phyloP scores from a whole-genome alignment of 768 basidiomycete genomes.

The Tricholoma saponaceum region DNA sequence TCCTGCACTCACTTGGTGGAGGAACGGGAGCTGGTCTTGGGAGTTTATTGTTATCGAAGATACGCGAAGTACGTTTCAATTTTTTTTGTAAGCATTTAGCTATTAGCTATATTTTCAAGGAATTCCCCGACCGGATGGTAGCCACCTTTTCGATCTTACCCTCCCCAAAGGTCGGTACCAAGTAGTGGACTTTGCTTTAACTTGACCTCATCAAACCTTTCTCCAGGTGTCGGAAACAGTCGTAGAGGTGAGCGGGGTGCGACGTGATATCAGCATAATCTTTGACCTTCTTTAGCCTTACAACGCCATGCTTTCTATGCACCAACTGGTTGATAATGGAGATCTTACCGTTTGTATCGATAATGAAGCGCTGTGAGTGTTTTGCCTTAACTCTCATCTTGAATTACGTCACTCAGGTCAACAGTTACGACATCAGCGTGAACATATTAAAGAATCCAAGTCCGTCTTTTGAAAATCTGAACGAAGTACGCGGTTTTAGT shows the following conservation, averaged over 20 bases:
- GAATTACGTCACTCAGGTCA: not conserved
- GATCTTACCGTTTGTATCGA: conserved; percentile 84
- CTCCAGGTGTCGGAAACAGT: conserved; percentile 49
- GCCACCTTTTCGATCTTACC: conserved; percentile 52
- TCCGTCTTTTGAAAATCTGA: conserved; percentile 66
- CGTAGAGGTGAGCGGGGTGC: conserved; percentile 57
- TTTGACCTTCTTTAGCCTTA: conserved; percentile 73
- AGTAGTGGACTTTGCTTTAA: not conserved
- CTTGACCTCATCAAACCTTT: not conserved
- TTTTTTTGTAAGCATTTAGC: conserved; percentile 6
- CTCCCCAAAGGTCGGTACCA: conserved; percentile 39
- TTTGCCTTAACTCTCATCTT: not conserved
- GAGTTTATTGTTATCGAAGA: conserved; percentile 72
- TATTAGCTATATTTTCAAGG: conserved; percentile 24
- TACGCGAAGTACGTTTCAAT: conserved; percentile 63
- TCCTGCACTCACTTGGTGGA: conserved; percentile 87
- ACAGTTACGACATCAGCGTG: conserved; percentile 68
- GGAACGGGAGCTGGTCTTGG: conserved; percentile 89
- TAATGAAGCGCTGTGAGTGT: conserved; percentile 76
- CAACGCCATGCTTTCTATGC: conserved; percentile 78
- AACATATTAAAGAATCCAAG: conserved; percentile 60
- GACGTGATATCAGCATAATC: conserved; percentile 28
- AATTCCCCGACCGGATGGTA: conserved; percentile 54
- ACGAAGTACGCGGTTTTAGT: conserved; percentile 46
- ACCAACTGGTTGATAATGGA: conserved; percentile 86